Conservation (phyloP, 2,329 filamentous ascomycete species). For the Ophiostoma tasmaniense region DNA sequence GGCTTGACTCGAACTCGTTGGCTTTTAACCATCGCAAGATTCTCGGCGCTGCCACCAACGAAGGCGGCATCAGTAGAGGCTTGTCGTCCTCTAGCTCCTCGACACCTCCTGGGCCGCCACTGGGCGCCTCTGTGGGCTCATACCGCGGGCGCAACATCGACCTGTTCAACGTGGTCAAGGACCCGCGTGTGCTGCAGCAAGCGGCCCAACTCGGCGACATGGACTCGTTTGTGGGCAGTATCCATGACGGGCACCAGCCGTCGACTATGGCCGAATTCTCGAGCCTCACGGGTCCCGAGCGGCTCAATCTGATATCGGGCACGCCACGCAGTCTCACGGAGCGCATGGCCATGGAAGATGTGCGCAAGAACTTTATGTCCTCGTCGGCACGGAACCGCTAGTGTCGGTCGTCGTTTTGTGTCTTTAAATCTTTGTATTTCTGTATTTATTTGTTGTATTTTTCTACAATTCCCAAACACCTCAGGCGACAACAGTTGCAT, state of each 20-base stretch:
- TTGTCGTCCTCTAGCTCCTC: not conserved
- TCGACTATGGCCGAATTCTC: conserved; percentile 25
- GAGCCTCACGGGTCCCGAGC: conserved; percentile 14
- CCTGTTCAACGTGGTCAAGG: conserved; percentile 31
- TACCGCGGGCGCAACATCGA: conserved; percentile 33
- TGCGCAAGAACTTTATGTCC: conserved; percentile 7
- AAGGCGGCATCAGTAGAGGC: not conserved
- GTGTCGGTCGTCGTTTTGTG: not conserved
- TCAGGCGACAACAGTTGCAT: not conserved
- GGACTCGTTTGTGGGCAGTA: conserved; percentile 35
- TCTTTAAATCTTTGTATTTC: not conserved
- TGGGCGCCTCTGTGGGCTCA: conserved; percentile 30
- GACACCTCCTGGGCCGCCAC: conserved; percentile 15
- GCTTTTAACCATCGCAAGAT: conserved; percentile 11
- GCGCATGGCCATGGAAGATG: conserved; percentile 25
- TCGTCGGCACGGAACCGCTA: conserved; percentile 4
- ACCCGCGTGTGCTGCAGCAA: conserved; percentile 31
- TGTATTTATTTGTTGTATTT: not conserved
- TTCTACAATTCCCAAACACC: not conserved
- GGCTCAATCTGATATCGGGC: conserved; percentile 17
- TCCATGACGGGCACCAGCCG: conserved; percentile 24
- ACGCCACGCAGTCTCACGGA: conserved; percentile 29
- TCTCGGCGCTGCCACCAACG: not conserved
- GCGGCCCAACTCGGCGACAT: conserved; percentile 32
- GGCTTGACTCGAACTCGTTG: conserved; percentile 3